A percentile compares a stretch with the other conserved stretches of the same genome.
Evolutionary conservation across 768 basidiomycete species (phyloP).

Genomic region (Tulasnella sp.): DNA sequence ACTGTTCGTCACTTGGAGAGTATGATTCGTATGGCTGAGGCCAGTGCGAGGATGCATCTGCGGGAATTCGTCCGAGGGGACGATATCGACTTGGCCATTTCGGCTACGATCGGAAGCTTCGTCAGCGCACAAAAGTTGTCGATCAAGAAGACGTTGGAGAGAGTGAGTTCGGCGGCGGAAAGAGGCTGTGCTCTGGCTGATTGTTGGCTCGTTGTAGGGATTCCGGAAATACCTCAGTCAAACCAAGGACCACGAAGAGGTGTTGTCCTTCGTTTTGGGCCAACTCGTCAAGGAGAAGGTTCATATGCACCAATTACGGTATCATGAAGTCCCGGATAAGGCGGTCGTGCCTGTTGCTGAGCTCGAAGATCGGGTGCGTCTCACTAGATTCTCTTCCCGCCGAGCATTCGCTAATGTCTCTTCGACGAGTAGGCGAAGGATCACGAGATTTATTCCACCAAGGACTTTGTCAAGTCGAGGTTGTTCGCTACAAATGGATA

Average conservation of each 20-base stretch:
- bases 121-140: conserved; percentile 96
- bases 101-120: conserved; percentile 89
- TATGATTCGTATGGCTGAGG: conserved; percentile 99
- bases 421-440: conserved; percentile 66
- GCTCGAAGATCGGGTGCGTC: conserved; percentile 71
- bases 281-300: conserved; percentile 88
- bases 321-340: conserved; percentile 61
- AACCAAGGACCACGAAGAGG: conserved; percentile 89
- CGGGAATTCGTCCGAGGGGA: conserved; percentile 91
- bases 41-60: conserved; percentile 95
- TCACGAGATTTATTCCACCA: conserved; percentile 86
- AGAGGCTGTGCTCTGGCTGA: not conserved
- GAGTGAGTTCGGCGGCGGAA: conserved; percentile 36
- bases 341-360: conserved; percentile 68
- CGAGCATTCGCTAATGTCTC: conserved; percentile 19
- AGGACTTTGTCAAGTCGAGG: conserved; percentile 72
- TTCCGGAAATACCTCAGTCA: conserved; percentile 97
- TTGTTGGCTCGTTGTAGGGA: conserved; percentile 37
- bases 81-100: conserved; percentile 95
- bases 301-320: conserved; percentile 65
- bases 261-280: conserved; percentile 88
- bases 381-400: too few relatives aligned
- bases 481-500: conserved; percentile 87
- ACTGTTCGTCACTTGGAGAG: conserved; percentile 96
- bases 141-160: conserved; percentile 93